Percentiles rank a stretch among this genome's conserved stretches.
Conservation (phyloP, 768 basidiomycete genomes). For the Tricholoma hemisulphureum region DNA sequence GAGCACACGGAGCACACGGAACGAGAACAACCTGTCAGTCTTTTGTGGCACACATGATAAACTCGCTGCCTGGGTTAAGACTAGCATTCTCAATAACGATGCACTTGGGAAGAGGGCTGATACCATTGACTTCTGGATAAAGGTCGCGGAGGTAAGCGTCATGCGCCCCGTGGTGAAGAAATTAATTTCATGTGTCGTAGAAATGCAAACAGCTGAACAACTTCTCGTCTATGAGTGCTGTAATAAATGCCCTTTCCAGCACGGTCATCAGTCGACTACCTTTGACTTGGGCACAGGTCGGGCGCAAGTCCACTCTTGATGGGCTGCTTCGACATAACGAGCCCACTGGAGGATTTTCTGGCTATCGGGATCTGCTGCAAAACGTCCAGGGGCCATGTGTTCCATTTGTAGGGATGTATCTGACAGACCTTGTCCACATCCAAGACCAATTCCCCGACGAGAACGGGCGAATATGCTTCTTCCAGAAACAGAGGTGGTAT, state of each 20-base stretch:
- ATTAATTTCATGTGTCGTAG: constrained; percentile 35
- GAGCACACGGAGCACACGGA: constrained; percentile 36
- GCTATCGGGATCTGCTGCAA: constrained; percentile 50
- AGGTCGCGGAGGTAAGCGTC: constrained; percentile 68
- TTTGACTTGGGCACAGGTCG: constrained; percentile 66
- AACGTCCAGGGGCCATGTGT: constrained; percentile 58
- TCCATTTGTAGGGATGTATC: constrained; percentile 65
- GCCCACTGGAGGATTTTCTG: constrained; percentile 55
- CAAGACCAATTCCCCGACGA: constrained; percentile 49
- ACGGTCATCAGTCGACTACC: constrained; percentile 55
- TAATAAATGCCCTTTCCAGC: constrained; percentile 62
- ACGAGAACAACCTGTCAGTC: constrained; percentile 41
- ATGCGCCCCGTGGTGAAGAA: background rate
- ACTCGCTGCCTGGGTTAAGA: constrained; percentile 65
- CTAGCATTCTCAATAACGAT: constrained; percentile 54
- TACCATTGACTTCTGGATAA: constrained; percentile 71
- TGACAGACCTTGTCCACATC: constrained; percentile 58
- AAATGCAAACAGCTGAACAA: constrained; percentile 66
- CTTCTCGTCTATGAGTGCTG: constrained; percentile 65
- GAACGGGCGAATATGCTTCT: constrained; percentile 44
- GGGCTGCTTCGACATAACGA: constrained; percentile 55
- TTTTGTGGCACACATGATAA: constrained; percentile 65
- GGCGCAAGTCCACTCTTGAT: constrained; percentile 49
- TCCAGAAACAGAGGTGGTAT: constrained; percentile 55
- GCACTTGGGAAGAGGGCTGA: constrained; percentile 53